phyloP scores from a whole-genome alignment of 306 rosid species.

The Cyclanthera cordifolia region DNA sequence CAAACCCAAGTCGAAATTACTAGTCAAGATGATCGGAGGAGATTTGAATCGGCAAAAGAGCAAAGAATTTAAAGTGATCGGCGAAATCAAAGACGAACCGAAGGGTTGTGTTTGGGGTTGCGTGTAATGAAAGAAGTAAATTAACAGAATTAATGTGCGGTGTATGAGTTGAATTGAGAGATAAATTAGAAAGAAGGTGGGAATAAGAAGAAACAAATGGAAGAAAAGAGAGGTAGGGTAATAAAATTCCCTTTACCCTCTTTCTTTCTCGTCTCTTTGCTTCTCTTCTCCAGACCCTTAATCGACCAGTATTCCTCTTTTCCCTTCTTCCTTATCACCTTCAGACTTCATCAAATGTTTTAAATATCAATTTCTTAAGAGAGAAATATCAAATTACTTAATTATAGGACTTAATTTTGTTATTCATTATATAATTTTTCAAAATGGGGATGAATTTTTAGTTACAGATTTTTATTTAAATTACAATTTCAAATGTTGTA shows the following conservation, averaged over 20 bases:
- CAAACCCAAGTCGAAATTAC: not conserved
- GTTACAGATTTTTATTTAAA: too few relatives aligned
- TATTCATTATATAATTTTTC: too few relatives aligned
- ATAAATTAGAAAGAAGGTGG: not conserved
- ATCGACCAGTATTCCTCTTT: not conserved
- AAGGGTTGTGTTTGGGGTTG: not conserved
- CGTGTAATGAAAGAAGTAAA: constrained; percentile 6
- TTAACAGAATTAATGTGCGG: not conserved
- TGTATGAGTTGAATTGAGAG: not conserved
- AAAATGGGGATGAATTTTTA: too few relatives aligned
- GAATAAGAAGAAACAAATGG: constrained; percentile 2
- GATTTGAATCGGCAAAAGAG: not conserved
- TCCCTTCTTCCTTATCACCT: not conserved
- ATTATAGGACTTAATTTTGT: too few relatives aligned
- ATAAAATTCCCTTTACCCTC: constrained; percentile 9
- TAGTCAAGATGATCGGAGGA: not conserved
- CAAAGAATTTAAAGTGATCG: not conserved
- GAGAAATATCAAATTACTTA: too few relatives aligned
- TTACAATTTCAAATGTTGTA: too few relatives aligned
- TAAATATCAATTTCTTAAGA: too few relatives aligned
- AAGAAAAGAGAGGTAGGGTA: not conserved
- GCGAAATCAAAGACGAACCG: not conserved
- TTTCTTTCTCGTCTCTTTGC: not conserved
- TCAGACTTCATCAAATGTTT: too few relatives aligned
- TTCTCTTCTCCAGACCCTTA: not conserved